Conservation (phyloP, 2,329 filamentous ascomycete genomes). For the Microsporum audouinii region DNA sequence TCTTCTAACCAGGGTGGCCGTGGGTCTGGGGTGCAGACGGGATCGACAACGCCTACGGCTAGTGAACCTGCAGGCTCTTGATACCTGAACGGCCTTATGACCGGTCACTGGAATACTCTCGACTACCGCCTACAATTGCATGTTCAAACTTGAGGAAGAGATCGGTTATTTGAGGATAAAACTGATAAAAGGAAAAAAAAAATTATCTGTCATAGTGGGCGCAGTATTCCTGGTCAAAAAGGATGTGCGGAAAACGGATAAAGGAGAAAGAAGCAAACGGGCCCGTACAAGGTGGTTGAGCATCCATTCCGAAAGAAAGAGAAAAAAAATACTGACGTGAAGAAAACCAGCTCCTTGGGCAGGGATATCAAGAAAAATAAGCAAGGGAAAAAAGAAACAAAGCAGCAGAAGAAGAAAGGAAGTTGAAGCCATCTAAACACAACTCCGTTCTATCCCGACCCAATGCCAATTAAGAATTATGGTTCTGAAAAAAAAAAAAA, state of each 20-base stretch:
- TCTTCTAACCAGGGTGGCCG: background rate
- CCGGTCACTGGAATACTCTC: background rate
- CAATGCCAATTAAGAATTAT: background rate
- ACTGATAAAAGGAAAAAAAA: background rate
- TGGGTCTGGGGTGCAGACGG: conserved; percentile 2
- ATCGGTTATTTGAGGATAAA: background rate
- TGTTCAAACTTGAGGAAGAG: background rate
- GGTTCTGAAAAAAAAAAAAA: background rate
- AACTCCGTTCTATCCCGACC: background rate
- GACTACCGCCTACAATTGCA: background rate
- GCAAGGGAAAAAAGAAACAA: background rate
- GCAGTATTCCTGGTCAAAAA: background rate
- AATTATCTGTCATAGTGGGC: background rate
- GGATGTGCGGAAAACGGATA: no score
- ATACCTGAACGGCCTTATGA: background rate
- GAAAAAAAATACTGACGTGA: background rate
- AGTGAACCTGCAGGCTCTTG: background rate
- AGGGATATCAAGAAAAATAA: background rate
- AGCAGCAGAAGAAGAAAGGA: background rate
- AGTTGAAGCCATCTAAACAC: background rate
- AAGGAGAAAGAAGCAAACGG: background rate
- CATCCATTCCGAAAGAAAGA: background rate
- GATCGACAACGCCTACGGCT: background rate
- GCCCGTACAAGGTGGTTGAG: background rate
- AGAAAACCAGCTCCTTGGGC: background rate